Percentiles rank a stretch among this genome's conserved stretches.
Conservation (phyloP, 2,329 filamentous ascomycete genomes). For the Sporothrix curviconia region DNA sequence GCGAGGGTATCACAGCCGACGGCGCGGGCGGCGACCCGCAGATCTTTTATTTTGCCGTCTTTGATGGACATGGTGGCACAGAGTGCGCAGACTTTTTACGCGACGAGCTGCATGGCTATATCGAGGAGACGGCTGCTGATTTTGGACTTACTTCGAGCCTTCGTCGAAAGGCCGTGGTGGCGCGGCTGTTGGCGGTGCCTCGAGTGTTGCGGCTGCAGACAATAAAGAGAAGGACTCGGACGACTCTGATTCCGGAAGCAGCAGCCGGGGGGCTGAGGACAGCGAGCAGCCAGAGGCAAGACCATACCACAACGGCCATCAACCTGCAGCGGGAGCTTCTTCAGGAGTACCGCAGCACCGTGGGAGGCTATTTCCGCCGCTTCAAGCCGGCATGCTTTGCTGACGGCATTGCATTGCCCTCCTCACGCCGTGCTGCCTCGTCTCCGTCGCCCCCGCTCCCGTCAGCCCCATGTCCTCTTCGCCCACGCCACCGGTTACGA, state of each 20-base stretch:
- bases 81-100: slow-evolving; percentile 84
- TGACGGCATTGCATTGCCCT: slow-evolving; percentile 14
- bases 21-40: slow-evolving; percentile 78
- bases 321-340: slow-evolving; percentile 66
- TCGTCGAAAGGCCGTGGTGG: slow-evolving; percentile 34
- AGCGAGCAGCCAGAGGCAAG: background rate
- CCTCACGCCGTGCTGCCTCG: slow-evolving; percentile 5
- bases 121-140: slow-evolving; percentile 70
- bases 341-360: slow-evolving; percentile 69
- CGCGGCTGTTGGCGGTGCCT: slow-evolving; percentile 11
- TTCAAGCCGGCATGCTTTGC: slow-evolving; percentile 76
- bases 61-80: slow-evolving; percentile 87
- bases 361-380: slow-evolving; percentile 90
- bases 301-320: background rate
- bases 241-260: background rate
- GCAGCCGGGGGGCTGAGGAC: too few relatives aligned
- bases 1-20: slow-evolving; percentile 63
- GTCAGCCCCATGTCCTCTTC: background rate
- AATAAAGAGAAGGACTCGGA: background rate
- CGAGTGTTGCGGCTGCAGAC: background rate
- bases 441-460: too few relatives aligned
- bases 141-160: slow-evolving; percentile 77
- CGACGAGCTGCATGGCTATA: slow-evolving; percentile 79
- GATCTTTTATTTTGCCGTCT: slow-evolving; percentile 95
- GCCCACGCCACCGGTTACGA: slow-evolving; percentile 38